phyloP scores from a whole-genome alignment of 768 basidiomycete genomes.

The Suillus alpinus region DNA sequence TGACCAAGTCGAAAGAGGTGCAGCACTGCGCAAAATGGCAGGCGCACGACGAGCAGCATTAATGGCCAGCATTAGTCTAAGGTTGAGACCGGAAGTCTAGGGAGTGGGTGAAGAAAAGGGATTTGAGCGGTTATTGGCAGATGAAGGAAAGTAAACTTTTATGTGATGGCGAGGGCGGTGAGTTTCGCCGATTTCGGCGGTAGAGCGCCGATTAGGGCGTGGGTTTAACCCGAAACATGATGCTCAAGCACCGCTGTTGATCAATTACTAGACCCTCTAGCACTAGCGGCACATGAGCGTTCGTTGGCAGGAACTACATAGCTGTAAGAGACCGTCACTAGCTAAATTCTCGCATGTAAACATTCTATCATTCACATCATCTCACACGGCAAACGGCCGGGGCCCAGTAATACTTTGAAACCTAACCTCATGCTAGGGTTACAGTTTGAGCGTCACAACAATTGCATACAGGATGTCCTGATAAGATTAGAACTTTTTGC shows the following conservation, averaged over 20 bases:
- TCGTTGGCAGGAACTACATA: background rate
- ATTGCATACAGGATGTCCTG: background rate
- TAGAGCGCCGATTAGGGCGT: constrained; percentile 11
- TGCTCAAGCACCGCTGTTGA: constrained; percentile 3
- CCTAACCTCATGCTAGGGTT: constrained; percentile 21
- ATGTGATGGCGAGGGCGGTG: background rate
- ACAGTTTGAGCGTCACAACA: background rate
- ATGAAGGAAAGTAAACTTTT: background rate
- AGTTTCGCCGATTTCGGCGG: constrained; percentile 16
- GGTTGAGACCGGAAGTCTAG: constrained; percentile 25
- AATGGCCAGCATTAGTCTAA: constrained; percentile 44
- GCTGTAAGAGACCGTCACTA: background rate
- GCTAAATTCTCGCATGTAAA: background rate
- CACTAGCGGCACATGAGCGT: background rate
- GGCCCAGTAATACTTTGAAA: constrained; percentile 4
- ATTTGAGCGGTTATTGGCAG: constrained; percentile 6
- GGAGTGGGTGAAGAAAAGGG: constrained; percentile 22
- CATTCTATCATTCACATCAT: background rate
- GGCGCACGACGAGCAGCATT: constrained; percentile 48
- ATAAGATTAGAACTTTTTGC: constrained; percentile 19
- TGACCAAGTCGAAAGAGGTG: constrained; percentile 73
- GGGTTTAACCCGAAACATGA: constrained; percentile 3
- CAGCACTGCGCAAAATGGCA: constrained; percentile 34
- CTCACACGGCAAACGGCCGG: constrained; percentile 1
- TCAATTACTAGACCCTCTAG: background rate